Percentiles rank a stretch among this genome's conserved stretches.
These are phyloP conservation scores for Colletotrichum karsti DNA, from an alignment of 2,329 filamentous ascomycete species.

Conservation along the genomic window DNA sequence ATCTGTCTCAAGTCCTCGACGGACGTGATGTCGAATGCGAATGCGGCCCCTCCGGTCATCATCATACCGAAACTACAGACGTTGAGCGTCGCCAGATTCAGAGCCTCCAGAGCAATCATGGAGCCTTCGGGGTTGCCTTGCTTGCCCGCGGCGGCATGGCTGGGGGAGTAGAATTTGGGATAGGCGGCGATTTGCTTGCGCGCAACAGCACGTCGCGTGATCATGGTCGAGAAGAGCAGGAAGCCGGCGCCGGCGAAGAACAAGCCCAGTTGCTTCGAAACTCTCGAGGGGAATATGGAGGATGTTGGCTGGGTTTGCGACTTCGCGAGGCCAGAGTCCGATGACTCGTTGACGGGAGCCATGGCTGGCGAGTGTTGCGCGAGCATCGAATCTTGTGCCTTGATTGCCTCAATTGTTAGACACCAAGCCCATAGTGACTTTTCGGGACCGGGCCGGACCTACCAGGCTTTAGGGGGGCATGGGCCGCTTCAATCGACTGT, in stretches of 20 bases:
- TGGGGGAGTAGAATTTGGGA: slow-evolving; percentile 78
- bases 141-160: slow-evolving; percentile 52
- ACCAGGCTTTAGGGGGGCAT: slow-evolving; percentile 13
- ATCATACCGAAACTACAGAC: slow-evolving; percentile 80
- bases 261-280: slow-evolving; percentile 67
- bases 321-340: slow-evolving; percentile 17
- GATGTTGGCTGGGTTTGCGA: slow-evolving; percentile 29
- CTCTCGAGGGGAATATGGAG: slow-evolving; percentile 20
- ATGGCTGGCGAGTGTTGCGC: slow-evolving; percentile 26
- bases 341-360: slow-evolving; percentile 23
- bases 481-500: slow-evolving; percentile 9
- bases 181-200: slow-evolving; percentile 68
- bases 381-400: slow-evolving; percentile 24
- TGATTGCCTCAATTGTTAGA: slow-evolving; percentile 10
- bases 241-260: slow-evolving; percentile 81
- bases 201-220: slow-evolving; percentile 76
- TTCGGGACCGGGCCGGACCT: neutral
- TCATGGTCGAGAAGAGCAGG: slow-evolving; percentile 73
- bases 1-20: slow-evolving; percentile 69
- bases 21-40: slow-evolving; percentile 79
- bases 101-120: slow-evolving; percentile 81
- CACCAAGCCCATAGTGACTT: slow-evolving; percentile 9
- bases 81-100: slow-evolving; percentile 89
- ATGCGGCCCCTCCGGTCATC: slow-evolving; percentile 76
- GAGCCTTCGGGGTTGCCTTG: slow-evolving; percentile 66